Evolutionary conservation across 352 stramenopile genomes (phyloP), one percentile per base, ranked within the genome.

Genomic region (Pythium phragmiticola): DNA sequence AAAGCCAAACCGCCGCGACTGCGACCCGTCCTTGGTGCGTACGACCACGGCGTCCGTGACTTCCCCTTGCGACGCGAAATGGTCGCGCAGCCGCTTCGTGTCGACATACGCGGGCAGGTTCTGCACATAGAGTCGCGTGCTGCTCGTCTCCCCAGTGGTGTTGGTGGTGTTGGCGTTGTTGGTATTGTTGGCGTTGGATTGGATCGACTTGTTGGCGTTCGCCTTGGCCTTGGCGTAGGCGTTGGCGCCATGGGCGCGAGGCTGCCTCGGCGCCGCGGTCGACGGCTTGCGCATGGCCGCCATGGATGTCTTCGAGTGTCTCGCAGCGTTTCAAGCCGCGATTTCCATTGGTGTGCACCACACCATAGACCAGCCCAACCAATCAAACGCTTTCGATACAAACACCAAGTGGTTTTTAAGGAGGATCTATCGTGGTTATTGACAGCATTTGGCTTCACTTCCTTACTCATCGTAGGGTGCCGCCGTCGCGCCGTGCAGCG

Each of bases 1-100:
- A 57, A 94, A 94, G 54, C 85, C 85, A 47, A 94, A 94, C 60
- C 85, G 85, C 7, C 85, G 78, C 21, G 85, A 94, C 70, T 88
- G 88, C 59, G 84, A 78, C 49, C 87, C 87, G 62, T 96, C 87
- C 65, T 96, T 96, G n/a, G 87, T 96, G 66, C 82, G 81, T 53
- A 96, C 82, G 43, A 97, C 86, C 37, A 83, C 88, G 28, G 89
- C 87, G 73, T 97, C 90, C 39, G 90, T 97, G 60, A 97, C 88
- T 49, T 94, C 82, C 14, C 88, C 85, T 58, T 92, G 71, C 21
- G 71, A 46, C n/a, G 65, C 72, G 57, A 96, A 96, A 54, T 92
- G 85, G 52, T 90, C 82, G 34, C 83, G 76, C 51, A 94, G 63
- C 16, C 83, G 78, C 37, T 78, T 74, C 30, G 83, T 88, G 61